These are phyloP conservation scores for Geotrichum restrictum DNA, from an alignment of 1,139 yeast species.

Conservation along the genomic window DNA sequence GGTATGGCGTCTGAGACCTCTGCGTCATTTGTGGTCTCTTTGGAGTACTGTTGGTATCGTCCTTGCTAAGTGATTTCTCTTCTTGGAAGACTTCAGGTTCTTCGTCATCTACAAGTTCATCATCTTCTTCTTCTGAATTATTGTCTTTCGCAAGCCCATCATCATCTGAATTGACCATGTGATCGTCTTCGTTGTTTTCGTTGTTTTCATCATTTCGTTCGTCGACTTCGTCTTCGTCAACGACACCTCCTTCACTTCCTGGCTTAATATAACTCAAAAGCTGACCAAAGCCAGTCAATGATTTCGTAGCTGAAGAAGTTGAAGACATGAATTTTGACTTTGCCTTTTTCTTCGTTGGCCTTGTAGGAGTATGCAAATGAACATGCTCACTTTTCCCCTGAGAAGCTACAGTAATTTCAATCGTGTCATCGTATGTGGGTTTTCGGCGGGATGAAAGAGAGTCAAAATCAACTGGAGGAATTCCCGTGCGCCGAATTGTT, in stretches of 20 bases:
- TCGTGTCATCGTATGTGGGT: conserved; percentile 5
- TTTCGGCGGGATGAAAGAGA: not conserved
- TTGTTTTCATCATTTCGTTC: conserved; percentile 1
- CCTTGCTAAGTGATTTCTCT: not conserved
- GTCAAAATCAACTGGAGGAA: conserved; percentile 1
- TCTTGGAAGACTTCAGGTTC: conserved; percentile 19
- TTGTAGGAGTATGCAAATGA: not conserved
- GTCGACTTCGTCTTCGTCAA: conserved; percentile 23
- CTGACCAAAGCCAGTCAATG: conserved; percentile 8
- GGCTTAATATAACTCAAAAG: conserved; percentile 1
- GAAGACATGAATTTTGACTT: not conserved
- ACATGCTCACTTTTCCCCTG: conserved; percentile 1
- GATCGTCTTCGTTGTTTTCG: not conserved
- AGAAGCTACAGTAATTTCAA: not conserved
- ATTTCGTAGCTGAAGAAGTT: not conserved
- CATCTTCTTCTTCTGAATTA: conserved; percentile 14
- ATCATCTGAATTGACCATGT: conserved; percentile 21
- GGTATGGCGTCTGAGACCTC: not conserved
- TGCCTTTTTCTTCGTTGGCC: not conserved
- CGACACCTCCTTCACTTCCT: conserved; percentile 8
- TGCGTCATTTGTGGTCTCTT: not conserved
- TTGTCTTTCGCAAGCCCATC: conserved; percentile 23
- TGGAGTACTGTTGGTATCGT: not conserved
- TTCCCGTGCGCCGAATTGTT: not conserved
- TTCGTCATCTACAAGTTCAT: not conserved